Evolutionary conservation across 441 rosid species (phyloP), one percentile per base, ranked within the genome.

Genomic region (Aquilaria agallochum): DNA sequence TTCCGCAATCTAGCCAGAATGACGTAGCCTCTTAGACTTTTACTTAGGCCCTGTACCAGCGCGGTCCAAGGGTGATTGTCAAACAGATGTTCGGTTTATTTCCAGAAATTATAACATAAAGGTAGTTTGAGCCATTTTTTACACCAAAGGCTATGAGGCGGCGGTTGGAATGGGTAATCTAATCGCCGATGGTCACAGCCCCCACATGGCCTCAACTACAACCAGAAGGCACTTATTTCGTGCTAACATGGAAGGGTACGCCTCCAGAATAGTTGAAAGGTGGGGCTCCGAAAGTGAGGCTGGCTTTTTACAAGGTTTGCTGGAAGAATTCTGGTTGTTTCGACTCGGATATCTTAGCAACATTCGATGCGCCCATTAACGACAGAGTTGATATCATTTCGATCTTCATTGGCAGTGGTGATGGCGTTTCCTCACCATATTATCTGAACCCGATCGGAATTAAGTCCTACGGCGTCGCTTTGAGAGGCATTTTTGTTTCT

Each of bases 171-270:
- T 67, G 5, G 63, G 55, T 5, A 83, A 79, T 8, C 86, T 80
- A 20, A 72, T 77, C 2, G 96, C 94, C 0, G 94, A 85, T 14
- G 94, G 96, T 13, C 96, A 89, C 45, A 94, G 96, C 10, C 87
- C 96, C 9, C 96, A 89, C 73, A 89, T 94, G 0, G 91, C 96
- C 0, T 89, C 96, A 7, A 89, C 96, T 9, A 92, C 94, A 7
- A 92, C 94, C 0, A 94, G 96, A 0, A 70, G 94, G 60, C 62
- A 84, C 70, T 60, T 82, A 0, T 85, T 85, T 64, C 58, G 66
- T 0, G 95, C 95, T 6, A 86, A 84, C 56, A 81, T 88, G 92
- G 72, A 67, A 11, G 95, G 96, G 3, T 88, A 83, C 46, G 95
- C 95, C 6, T 9, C 70, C 2, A 92, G 95, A 20, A 67, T 86